Conservation (phyloP, 257 asterid genomes). For the Ocimum tenuiflorum region DNA sequence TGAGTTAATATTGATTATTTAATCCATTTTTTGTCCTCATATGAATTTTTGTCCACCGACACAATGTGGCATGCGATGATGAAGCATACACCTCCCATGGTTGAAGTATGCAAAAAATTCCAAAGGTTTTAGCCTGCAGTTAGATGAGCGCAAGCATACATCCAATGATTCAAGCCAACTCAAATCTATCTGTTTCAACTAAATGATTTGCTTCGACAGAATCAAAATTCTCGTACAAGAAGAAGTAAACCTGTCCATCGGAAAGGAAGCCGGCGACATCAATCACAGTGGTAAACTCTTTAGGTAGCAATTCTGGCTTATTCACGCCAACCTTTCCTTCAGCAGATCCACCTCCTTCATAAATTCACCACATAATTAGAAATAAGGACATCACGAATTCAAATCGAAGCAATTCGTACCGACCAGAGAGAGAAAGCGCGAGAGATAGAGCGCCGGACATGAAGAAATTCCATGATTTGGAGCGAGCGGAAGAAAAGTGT, state of each 20-base stretch:
- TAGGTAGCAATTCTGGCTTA: background rate
- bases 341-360: slow-evolving; percentile 66
- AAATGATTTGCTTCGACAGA: background rate
- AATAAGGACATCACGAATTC: background rate
- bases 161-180: background rate
- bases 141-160: background rate
- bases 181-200: background rate
- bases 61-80: background rate
- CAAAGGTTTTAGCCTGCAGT: background rate
- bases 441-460: slow-evolving; percentile 68
- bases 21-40: too few species aligned
- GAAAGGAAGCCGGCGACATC: slow-evolving; percentile 97
- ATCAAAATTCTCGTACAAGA: background rate
- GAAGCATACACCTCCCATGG: too few species aligned
- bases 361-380: background rate
- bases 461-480: slow-evolving; percentile 48
- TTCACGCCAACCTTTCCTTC: slow-evolving; percentile 35
- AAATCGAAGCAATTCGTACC: background rate
- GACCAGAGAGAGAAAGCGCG: slow-evolving; percentile 59
- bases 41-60: too few species aligned
- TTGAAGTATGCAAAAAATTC: background rate
- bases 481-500: slow-evolving; percentile 28
- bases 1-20: too few species aligned
- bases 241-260: slow-evolving; percentile 72
- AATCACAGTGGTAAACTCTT: slow-evolving; percentile 31